Base-by-base conservation (phyloP, 306 rosid species). In the Cicer pinnatifidum region DNA sequence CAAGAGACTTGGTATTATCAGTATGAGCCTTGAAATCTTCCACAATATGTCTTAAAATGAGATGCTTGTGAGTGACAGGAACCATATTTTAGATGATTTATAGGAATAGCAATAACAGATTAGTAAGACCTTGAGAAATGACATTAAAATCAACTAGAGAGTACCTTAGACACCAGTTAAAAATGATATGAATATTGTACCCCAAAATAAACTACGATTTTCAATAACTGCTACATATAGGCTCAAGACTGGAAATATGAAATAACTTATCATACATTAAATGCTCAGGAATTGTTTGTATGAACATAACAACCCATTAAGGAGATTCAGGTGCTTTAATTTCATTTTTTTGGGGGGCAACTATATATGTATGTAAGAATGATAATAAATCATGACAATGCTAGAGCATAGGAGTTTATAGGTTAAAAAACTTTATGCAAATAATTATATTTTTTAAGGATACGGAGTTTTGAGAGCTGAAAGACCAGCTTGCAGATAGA, bases 381-480 rank as follows among this genome's bases (percentile, higher is more conserved):
- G 70, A 77, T 44, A 72, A 67, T 56, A 39, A 50, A 11, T 37
- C 5, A 40, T 38, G 33, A 15, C 76, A 3, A 43, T 62, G 68
- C 52, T 48, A 40, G 33, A 77, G 40, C n/a, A 72, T 33, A 20
- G 38, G 61, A 71, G 43, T 75, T 52, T 52, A 23, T 28, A 19
- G 35, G 23, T 54, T 35, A 16, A 57, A 56, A 73, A 37, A 43
- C 9, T 69, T 35, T 47, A 65, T 65, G 69, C 67, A 48, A 53
- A 50, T 60, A 5, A 66, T 58, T 54, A 71, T 8, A 16, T 68
- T 69, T 59, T 52, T 28, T 67, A 62, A 4, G 96, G 97, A 94
- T 91, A 91, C 99, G 97, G 96, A 38, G 97, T 94, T 83, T 91
- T 94, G 61, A 91, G 86, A 72, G 99, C 96, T 43, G 99, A 94